Evolutionary conservation across 371 early-diverging fungal genomes (phyloP), one percentile per base, ranked within the genome.

Genomic region (Apophysomyces sp.): DNA sequence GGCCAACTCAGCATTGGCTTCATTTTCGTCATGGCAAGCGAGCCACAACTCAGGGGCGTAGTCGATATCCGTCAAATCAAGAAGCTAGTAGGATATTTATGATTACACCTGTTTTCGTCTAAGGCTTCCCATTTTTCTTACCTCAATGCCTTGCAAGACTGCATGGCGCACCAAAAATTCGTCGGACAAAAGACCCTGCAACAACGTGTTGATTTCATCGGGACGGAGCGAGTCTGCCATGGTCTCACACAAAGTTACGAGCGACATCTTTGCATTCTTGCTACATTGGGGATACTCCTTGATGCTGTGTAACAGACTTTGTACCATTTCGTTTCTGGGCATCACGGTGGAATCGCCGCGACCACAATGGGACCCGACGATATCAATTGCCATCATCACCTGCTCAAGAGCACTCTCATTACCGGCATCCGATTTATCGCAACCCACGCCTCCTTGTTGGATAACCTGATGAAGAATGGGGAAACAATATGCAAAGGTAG

Each of bases 401-500:
- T 94, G 91, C 56, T 93, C 95, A 26, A 88, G 81, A 0, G 84
- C 80, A 69, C 77, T 79, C 57, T 88, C 81, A 60, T 76, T 77
- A 36, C 68, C 77, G 2, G 29, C 58, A 6, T 70, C 66, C 32
- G 58, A 63, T 57, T 82, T 80, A 16, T 80, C 76, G 16, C 69
- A 76, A 11, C 71, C 78, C 56, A 90, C 74, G 18, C 93, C 91
- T 39, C 89, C 90, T 60, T 85, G 80, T 11, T 82, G 69, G 41
- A 93, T 83, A 26, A 93, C 82, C 28, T 87, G 82, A 34, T 85
- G 78, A 58, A 94, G 78, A 30, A 94, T 69, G 18, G 96, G 94
- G 78, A 95, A 91, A 56, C 93, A 72, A 64, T 86, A 91, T n/a
- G 91, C 76, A 71, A 96, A 94, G 12, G 91, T 86, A 4, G 92